Evolutionary conservation across 345 rosid species (phyloP).

Genomic region (Microthlaspi erraticum): DNA sequence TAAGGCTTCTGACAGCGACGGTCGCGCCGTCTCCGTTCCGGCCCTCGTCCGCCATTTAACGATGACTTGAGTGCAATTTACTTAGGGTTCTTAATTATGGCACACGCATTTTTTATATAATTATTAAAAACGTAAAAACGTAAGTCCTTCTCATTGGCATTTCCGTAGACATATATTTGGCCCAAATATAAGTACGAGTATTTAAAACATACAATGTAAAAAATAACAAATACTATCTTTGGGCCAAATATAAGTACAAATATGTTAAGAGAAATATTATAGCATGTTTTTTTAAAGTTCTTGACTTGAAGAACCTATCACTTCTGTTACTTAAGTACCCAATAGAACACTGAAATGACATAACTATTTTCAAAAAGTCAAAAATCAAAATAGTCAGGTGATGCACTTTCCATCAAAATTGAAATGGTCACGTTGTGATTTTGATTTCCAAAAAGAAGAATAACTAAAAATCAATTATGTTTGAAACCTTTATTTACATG

Average conservation of each 20-base stretch:
- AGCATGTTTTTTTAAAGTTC: too few relatives aligned
- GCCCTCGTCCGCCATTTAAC: background rate
- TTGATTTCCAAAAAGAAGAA: slow-evolving; percentile 2
- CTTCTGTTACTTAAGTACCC: background rate
- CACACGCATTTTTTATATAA: too few relatives aligned
- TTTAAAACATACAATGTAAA: too few relatives aligned
- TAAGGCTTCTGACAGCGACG: background rate
- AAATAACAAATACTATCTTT: too few relatives aligned
- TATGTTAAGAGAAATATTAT: too few relatives aligned
- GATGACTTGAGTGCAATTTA: too few relatives aligned
- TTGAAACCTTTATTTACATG: slow-evolving; percentile 31
- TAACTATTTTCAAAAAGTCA: background rate
- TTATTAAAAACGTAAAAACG: too few relatives aligned
- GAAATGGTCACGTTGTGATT: background rate
- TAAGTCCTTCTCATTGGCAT: too few relatives aligned
- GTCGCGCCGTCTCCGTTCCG: background rate
- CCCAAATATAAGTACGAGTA: too few relatives aligned
- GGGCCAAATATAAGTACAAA: too few relatives aligned
- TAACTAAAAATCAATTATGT: background rate
- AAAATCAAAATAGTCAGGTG: slow-evolving; percentile 2
- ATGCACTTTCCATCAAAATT: background rate
- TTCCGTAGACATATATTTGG: too few relatives aligned
- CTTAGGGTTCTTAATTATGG: too few relatives aligned
- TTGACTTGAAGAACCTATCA: background rate
- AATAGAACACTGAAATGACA: background rate